Evolutionary conservation across 352 stramenopile species (phyloP), one percentile per base, ranked within the genome.

Genomic region (Plasmopara viticola): DNA sequence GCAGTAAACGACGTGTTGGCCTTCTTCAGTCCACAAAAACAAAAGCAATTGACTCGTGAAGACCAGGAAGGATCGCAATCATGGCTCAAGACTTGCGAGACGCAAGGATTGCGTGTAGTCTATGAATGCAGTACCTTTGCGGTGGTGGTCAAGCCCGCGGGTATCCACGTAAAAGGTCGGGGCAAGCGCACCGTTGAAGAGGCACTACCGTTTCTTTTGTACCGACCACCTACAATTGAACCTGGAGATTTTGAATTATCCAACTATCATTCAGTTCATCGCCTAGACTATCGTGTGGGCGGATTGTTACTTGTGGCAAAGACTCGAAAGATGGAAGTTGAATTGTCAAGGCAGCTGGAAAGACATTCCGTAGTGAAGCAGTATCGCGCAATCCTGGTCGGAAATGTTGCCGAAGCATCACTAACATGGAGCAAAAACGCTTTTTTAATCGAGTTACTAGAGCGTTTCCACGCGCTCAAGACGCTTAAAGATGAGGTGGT

Each of bases 241-340:
- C 30, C 3, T 34, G 44, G 35, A 1, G 62, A 68, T 18, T 57
- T 62, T 35, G 42, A 44, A 4, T 40, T 84, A 44, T 44, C 49
- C 13, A 44, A 30, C 3, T 69, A 70, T 10, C 73, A 78, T 33
- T 71, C 76, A 8, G 64, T 85, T 49, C 76, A 87, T 54, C 73
- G 76, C 1, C 65, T 84, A 44, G 76, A 85, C 47, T 77, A 74
- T 37, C 76, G 76, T 15, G 73, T 87, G 7, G 73, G 73, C 30
- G 76, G 76, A 5, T 25, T 87, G 31, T 48, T 84, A n/a, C 58
- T 84, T n/a, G 62, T 85, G 28, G 73, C 76, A 12, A 87, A 84
- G 53, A 78, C 60, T 10, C 74, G 76, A 25, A 54, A 51, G 13
- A 62, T 69, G 17, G 73, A 84, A 51, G 58, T 78, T 14, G 10